phyloP scores from a whole-genome alignment of 257 asterid species.

The Pogostemon cablin region DNA sequence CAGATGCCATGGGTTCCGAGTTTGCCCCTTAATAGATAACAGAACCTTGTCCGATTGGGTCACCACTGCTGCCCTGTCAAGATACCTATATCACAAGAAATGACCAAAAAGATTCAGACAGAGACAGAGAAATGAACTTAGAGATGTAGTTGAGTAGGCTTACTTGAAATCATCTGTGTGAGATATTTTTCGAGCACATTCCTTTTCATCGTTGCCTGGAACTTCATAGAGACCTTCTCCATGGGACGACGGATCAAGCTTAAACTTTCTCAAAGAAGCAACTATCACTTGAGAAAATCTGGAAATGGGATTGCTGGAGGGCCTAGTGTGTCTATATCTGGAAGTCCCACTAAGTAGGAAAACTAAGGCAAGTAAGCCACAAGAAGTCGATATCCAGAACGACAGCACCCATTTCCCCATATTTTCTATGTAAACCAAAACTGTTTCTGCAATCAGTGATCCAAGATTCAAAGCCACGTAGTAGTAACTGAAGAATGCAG shows the following conservation, averaged over 20 bases:
- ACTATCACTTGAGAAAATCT: constrained; percentile 70
- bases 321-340: constrained; percentile 60
- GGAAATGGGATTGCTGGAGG: constrained; percentile 67
- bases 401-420: constrained; percentile 76
- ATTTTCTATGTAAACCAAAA: constrained; percentile 64
- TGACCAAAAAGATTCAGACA: background rate
- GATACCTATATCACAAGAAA: constrained; percentile 49
- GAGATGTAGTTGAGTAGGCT: constrained; percentile 24
- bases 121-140: constrained; percentile 1
- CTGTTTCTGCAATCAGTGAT: constrained; percentile 72
- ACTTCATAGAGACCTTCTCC: constrained; percentile 65
- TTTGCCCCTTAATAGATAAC: constrained; percentile 47
- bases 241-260: constrained; percentile 42
- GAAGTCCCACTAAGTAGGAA: constrained; percentile 58
- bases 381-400: constrained; percentile 79
- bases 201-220: constrained; percentile 46
- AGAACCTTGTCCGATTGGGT: constrained; percentile 51
- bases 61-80: constrained; percentile 71
- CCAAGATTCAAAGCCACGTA: constrained; percentile 80
- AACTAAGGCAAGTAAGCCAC: constrained; percentile 60
- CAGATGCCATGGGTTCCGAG: constrained; percentile 69
- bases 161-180: constrained; percentile 72
- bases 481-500: constrained; percentile 67
- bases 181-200: constrained; percentile 44
- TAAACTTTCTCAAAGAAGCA: constrained; percentile 62